Conservation (phyloP, 108 stramenopile genomes). For the Epipyxis sp. region DNA sequence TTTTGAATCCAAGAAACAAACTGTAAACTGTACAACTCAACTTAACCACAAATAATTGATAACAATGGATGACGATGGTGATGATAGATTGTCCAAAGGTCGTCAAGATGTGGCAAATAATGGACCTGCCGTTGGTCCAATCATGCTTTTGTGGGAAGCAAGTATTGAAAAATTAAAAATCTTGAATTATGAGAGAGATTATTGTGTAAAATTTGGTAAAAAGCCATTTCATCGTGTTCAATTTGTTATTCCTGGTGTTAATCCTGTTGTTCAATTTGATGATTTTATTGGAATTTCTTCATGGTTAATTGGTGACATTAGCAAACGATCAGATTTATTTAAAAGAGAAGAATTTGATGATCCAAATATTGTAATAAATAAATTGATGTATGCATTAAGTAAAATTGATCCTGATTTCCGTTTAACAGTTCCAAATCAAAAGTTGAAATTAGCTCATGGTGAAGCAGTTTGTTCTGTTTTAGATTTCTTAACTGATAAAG, state of each 20-base stretch:
- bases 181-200: slow-evolving; percentile 51
- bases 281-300: slow-evolving; percentile 15
- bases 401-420: slow-evolving; percentile 52
- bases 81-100: too few relatives aligned
- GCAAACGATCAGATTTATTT: slow-evolving; percentile 40
- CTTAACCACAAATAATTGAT: too few relatives aligned
- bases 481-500: slow-evolving; percentile 57
- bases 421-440: slow-evolving; percentile 49
- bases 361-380: slow-evolving; percentile 59
- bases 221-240: slow-evolving; percentile 39
- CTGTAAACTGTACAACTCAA: too few relatives aligned
- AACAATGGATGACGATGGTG: too few relatives aligned
- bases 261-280: slow-evolving; percentile 44
- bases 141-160: slow-evolving; percentile 46
- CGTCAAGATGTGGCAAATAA: too few relatives aligned
- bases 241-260: slow-evolving; percentile 45
- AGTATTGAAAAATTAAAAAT: slow-evolving; percentile 56
- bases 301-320: slow-evolving; percentile 37
- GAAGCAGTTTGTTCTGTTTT: slow-evolving; percentile 54
- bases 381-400: slow-evolving; percentile 58
- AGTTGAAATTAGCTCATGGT: slow-evolving; percentile 52
- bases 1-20: too few relatives aligned
- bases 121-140: too few relatives aligned
- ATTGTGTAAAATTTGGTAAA: slow-evolving; percentile 43
- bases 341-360: slow-evolving; percentile 57